Percentiles rank a stretch among this genome's conserved stretches.
These are phyloP conservation scores for Blastomyces parvus DNA, from an alignment of 2,329 filamentous ascomycete genomes.

Conservation along the genomic window DNA sequence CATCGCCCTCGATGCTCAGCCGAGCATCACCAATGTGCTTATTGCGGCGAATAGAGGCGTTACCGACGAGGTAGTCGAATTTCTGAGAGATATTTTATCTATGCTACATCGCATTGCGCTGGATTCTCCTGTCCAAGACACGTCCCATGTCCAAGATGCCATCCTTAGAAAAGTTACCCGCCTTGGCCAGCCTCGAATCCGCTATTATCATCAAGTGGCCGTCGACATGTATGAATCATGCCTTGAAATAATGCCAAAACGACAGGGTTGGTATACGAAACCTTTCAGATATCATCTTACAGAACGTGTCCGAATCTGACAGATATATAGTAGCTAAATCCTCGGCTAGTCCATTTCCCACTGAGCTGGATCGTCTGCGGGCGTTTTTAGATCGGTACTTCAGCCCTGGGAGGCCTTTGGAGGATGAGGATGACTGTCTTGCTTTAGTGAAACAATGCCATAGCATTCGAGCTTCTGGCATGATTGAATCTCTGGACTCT, in stretches of 20 bases:
- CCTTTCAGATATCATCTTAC: not conserved
- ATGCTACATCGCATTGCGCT: not conserved
- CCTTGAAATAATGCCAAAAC: not conserved
- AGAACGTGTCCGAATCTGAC: not conserved
- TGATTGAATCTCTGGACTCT: not conserved
- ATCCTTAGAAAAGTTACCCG: not conserved
- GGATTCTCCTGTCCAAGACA: not conserved
- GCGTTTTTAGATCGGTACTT: not conserved
- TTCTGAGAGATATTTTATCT: not conserved
- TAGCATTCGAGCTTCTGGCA: not conserved
- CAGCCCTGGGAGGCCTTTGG: not conserved
- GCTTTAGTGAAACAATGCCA: constrained; percentile 3
- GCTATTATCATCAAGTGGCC: not conserved
- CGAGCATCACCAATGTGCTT: not conserved
- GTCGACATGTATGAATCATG: not conserved
- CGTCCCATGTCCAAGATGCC: not conserved
- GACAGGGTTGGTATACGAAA: not conserved
- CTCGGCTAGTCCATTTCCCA: not conserved
- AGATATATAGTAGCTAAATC: not conserved
- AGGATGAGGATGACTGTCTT: not conserved
- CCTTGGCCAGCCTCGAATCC: not conserved
- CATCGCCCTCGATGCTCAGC: constrained; percentile 4
- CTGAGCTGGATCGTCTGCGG: not conserved
- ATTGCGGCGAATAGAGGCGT: not conserved
- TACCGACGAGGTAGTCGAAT: not conserved